Evolutionary conservation across 345 rosid genomes (phyloP).

Genomic region (Aquilaria malaccensis): DNA sequence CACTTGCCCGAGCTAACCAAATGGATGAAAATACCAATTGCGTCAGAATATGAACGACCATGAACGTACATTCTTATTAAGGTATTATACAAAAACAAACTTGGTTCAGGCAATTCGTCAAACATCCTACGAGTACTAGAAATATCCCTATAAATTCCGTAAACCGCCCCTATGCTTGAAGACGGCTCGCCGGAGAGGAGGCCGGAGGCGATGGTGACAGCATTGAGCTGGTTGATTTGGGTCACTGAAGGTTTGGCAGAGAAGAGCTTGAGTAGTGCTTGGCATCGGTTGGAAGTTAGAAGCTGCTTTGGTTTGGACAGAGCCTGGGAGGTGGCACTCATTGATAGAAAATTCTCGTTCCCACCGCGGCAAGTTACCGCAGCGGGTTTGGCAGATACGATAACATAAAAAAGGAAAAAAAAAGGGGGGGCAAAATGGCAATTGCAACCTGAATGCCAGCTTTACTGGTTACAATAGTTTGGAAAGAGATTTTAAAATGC

Average conservation of each 20-base stretch:
- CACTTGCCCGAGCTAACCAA: conserved; percentile 33
- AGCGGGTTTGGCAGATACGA: too few species aligned
- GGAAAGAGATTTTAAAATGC: too few species aligned
- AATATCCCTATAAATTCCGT: conserved; percentile 18
- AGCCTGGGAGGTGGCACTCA: conserved; percentile 23
- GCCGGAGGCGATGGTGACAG: conserved; percentile 34
- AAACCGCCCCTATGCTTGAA: conserved; percentile 10
- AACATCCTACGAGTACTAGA: conserved; percentile 36
- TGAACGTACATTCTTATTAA: conserved; percentile 34
- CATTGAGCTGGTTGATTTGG: conserved; percentile 40
- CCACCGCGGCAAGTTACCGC: too few species aligned
- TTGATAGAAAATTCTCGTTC: conserved; percentile 13
- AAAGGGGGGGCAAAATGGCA: too few species aligned
- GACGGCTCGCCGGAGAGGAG: conserved; percentile 17
- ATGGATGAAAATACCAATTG: conserved; percentile 31
- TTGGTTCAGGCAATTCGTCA: conserved; percentile 42
- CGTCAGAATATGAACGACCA: conserved; percentile 22
- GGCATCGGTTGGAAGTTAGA: conserved; percentile 19
- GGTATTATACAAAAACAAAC: conserved; percentile 32
- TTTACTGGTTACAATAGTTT: too few species aligned
- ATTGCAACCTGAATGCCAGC: too few species aligned
- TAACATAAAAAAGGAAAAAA: too few species aligned
- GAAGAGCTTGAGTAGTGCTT: conserved; percentile 35
- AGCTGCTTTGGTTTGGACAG: conserved; percentile 11
- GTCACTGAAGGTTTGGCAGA: conserved; percentile 34